phyloP scores from a whole-genome alignment of 257 asterid genomes.

The Solanum verrucosum region DNA sequence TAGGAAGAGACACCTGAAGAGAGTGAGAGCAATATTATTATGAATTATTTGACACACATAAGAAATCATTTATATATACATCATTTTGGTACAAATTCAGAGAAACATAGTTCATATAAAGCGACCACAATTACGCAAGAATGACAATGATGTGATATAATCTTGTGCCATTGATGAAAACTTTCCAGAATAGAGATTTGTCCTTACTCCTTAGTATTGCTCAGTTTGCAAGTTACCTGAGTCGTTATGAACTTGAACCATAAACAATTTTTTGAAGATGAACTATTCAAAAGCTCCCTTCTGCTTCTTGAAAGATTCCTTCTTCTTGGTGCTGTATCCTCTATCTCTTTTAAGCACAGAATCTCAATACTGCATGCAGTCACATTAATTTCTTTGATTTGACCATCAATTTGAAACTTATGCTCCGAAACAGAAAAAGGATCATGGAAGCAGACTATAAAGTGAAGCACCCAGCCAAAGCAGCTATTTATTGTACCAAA shows the following conservation, averaged over 20 bases:
- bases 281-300: neutral
- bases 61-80: neutral
- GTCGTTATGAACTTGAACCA: neutral
- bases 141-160: neutral
- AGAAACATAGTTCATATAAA: neutral
- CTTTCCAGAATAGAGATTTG: neutral
- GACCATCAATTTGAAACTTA: neutral
- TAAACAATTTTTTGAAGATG: neutral
- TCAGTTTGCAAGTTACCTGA: neutral
- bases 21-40: neutral
- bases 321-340: slow-evolving; percentile 20
- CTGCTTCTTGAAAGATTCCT: neutral
- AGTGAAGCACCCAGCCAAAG: neutral
- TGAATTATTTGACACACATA: neutral
- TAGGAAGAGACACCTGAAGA: neutral
- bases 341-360: slow-evolving; percentile 59
- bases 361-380: slow-evolving; percentile 62
- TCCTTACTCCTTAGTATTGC: neutral
- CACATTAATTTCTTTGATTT: slow-evolving; percentile 7
- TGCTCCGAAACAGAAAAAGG: neutral
- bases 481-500: neutral
- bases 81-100: neutral
- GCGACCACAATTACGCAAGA: neutral
- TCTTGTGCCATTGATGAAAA: neutral
- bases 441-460: neutral